Percentiles rank a stretch among this genome's conserved stretches.
phyloP scores from a whole-genome alignment of 495 filamentous ascomycete genomes.

The Hamigera avellanea region DNA sequence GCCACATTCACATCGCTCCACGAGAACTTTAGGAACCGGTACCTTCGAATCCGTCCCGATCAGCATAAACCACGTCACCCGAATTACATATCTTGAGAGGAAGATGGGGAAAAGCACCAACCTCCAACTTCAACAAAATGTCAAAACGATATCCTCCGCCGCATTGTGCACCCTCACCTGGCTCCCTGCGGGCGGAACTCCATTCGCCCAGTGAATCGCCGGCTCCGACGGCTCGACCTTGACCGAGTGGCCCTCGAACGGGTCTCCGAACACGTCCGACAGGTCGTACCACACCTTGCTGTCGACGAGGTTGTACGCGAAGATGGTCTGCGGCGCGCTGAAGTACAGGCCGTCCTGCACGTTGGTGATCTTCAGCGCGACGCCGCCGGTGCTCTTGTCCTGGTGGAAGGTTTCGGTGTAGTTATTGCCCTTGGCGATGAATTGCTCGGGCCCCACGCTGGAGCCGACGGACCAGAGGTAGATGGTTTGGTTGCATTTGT shows the following conservation, averaged over 20 bases:
- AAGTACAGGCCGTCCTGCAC: constrained; percentile 34
- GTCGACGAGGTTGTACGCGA: constrained; percentile 41
- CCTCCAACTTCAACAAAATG: constrained; percentile 15
- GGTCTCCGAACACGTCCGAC: constrained; percentile 44
- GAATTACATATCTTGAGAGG: too few relatives aligned
- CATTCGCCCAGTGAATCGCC: constrained; percentile 34
- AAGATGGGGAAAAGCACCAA: too few relatives aligned
- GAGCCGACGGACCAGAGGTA: constrained; percentile 46
- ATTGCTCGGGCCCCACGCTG: constrained; percentile 16
- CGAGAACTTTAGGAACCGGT: too few relatives aligned
- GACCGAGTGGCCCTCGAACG: constrained; percentile 36
- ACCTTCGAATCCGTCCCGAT: too few relatives aligned
- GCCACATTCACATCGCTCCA: too few relatives aligned
- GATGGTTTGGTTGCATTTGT: constrained; percentile 34
- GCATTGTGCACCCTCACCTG: constrained; percentile 28
- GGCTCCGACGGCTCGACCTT: constrained; percentile 26
- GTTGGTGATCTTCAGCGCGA: constrained; percentile 43
- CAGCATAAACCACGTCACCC: too few relatives aligned
- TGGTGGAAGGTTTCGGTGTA: constrained; percentile 32
- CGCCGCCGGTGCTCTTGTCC: constrained; percentile 38
- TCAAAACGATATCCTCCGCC: constrained; percentile 22
- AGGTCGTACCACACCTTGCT: constrained; percentile 45
- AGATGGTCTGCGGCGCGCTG: constrained; percentile 38
- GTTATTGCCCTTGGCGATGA: constrained; percentile 8
- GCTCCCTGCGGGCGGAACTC: constrained; percentile 38